phyloP scores from a whole-genome alignment of 2,329 filamentous ascomycete species.

The Pochonia chlamydosporia region DNA sequence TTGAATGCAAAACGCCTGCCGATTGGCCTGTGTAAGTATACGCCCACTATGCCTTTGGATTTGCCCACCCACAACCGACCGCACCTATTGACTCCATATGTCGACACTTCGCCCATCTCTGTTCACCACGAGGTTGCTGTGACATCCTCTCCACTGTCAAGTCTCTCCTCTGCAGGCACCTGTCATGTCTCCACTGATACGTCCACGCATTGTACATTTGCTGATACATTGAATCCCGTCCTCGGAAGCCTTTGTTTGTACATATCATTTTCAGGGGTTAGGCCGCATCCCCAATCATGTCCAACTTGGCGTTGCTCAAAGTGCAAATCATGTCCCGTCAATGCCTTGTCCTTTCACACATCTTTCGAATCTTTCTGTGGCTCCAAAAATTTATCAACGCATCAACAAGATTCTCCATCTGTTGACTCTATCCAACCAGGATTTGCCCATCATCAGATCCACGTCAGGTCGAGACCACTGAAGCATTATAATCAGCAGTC shows the following conservation, averaged over 20 bases:
- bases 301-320: neutral
- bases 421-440: constrained; percentile 9
- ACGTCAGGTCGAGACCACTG: neutral
- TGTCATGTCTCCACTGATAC: neutral
- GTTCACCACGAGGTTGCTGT: neutral
- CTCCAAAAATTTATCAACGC: constrained; percentile 6
- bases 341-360: constrained; percentile 3
- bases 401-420: constrained; percentile 1
- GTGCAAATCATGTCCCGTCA: neutral
- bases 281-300: neutral
- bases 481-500: constrained; percentile 1
- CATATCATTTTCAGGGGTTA: neutral
- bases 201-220: neutral
- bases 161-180: neutral
- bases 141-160: no score
- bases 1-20: constrained; percentile 9
- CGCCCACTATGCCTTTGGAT: constrained; percentile 4
- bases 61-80: constrained; percentile 1
- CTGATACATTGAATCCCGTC: neutral
- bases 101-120: neutral
- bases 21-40: constrained; percentile 1
- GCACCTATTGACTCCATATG: neutral
- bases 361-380: neutral
- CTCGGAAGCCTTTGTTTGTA: neutral
- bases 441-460: constrained; percentile 3